These are phyloP conservation scores for Solanum peruvianum DNA, from an alignment of 257 asterid species.

Conservation along the genomic window DNA sequence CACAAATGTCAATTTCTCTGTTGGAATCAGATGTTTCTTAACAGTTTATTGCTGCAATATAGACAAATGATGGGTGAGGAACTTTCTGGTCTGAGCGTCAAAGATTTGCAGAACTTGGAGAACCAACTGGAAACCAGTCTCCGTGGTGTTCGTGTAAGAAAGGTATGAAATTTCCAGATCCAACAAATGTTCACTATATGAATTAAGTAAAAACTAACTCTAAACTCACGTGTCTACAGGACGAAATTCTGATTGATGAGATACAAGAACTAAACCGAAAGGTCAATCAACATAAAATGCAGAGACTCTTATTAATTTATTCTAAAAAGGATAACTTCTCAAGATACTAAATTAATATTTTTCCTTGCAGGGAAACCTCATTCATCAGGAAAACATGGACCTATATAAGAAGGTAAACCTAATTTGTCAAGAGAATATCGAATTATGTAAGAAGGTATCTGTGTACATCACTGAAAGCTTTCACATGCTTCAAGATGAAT, in stretches of 20 bases:
- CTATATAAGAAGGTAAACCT: constrained; percentile 43
- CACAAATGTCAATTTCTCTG: not conserved
- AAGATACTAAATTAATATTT: constrained; percentile 14
- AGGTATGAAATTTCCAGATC: constrained; percentile 30
- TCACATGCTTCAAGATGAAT: not conserved
- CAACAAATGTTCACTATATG: not conserved
- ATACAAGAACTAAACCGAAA: constrained; percentile 47
- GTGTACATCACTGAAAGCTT: not conserved
- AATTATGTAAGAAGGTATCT: constrained; percentile 41
- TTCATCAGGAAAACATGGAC: constrained; percentile 63
- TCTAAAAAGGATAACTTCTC: not conserved
- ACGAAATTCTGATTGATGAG: constrained; percentile 43
- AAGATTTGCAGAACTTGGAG: constrained; percentile 56
- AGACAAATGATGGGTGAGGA: constrained; percentile 73
- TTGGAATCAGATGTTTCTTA: not conserved
- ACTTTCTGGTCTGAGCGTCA: constrained; percentile 45
- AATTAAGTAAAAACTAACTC: not conserved
- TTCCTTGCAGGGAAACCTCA: constrained; percentile 51
- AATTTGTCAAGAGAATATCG: constrained; percentile 37
- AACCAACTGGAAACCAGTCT: constrained; percentile 59
- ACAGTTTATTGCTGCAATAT: not conserved
- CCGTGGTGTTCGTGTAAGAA: constrained; percentile 45
- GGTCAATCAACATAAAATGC: constrained; percentile 22
- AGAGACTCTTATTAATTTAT: not conserved
- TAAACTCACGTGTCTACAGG: constrained; percentile 26